A percentile compares a stretch with the other conserved stretches of the same genome.
Evolutionary conservation across 306 rosid genomes (phyloP).

Genomic region (Luffa acutangula): DNA sequence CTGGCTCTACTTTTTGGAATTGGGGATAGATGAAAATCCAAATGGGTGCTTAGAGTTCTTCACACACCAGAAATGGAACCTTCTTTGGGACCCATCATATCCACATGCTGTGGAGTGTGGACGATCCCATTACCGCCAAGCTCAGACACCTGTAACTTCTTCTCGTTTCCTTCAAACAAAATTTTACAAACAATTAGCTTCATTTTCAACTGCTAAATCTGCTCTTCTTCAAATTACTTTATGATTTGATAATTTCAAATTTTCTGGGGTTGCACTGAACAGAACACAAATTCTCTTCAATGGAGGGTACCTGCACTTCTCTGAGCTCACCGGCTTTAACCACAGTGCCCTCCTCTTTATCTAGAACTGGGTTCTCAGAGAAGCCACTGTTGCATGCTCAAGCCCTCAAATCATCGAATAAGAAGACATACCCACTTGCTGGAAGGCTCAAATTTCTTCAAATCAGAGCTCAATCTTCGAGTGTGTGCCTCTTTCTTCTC

Average conservation of each 20-base stretch:
- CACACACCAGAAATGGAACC: background rate
- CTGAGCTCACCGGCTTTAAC: constrained; percentile 40
- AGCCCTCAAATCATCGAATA: constrained; percentile 30
- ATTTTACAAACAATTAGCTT: background rate
- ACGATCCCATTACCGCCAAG: constrained; percentile 22
- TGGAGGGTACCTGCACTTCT: constrained; percentile 46
- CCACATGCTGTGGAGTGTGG: constrained; percentile 35
- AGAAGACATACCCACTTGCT: constrained; percentile 20
- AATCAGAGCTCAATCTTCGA: constrained; percentile 57
- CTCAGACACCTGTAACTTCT: constrained; percentile 1
- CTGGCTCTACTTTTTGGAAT: background rate
- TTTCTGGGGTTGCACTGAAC: background rate
- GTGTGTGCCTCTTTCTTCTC: constrained; percentile 19
- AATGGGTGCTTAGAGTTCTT: background rate
- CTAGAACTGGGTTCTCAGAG: constrained; percentile 20
- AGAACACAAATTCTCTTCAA: constrained; percentile 15
- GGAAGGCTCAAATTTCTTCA: constrained; percentile 30
- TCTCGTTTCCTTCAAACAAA: too few species aligned
- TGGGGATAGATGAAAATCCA: constrained; percentile 9
- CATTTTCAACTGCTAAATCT: background rate
- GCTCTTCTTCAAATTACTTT: background rate
- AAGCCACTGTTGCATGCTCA: constrained; percentile 26
- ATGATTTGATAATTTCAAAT: background rate
- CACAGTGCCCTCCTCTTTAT: constrained; percentile 38
- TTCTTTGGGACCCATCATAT: constrained; percentile 58